Conservation (phyloP, 2,329 filamentous ascomycete species). For the Fusarium fracticaudum region DNA sequence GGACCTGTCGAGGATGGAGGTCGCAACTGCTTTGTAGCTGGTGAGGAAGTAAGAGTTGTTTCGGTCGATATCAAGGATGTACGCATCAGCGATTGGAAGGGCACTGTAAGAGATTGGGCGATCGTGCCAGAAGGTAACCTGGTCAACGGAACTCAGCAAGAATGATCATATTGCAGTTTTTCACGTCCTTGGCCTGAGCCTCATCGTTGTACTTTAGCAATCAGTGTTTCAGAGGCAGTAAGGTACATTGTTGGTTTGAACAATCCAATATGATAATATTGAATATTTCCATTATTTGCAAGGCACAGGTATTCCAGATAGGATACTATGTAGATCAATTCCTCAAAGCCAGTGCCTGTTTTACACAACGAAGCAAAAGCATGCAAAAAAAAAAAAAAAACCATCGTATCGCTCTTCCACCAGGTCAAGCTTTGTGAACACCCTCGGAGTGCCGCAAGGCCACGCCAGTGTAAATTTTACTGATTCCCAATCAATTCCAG, state of each 20-base stretch:
- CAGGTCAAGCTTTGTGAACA: not conserved
- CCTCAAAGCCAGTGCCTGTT: not conserved
- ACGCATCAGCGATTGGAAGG: conserved; percentile 93
- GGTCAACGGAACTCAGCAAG: conserved; percentile 54
- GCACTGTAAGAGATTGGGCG: conserved; percentile 84
- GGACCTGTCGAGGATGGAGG: conserved; percentile 62
- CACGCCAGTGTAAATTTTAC: not conserved
- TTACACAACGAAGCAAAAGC: not conserved
- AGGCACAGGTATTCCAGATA: not conserved
- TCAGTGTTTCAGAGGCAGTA: not conserved
- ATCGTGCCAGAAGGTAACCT: conserved; percentile 50
- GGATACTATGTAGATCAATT: not conserved
- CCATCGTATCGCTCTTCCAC: not conserved
- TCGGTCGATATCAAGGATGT: conserved; percentile 86
- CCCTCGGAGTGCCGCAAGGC: not conserved
- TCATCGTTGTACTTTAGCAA: conserved; percentile 7
- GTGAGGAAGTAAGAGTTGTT: conserved; percentile 86
- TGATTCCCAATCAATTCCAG: not conserved
- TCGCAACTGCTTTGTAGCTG: conserved; percentile 76
- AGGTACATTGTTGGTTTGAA: not conserved
- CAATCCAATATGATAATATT: not conserved
- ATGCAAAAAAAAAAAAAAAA: conserved; percentile 4
- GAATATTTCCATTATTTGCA: not conserved
- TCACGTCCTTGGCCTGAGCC: not conserved
- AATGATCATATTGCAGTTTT: not conserved